These are phyloP conservation scores for Daldinia vernicosa DNA, from an alignment of 495 filamentous ascomycete species.

Conservation along the genomic window DNA sequence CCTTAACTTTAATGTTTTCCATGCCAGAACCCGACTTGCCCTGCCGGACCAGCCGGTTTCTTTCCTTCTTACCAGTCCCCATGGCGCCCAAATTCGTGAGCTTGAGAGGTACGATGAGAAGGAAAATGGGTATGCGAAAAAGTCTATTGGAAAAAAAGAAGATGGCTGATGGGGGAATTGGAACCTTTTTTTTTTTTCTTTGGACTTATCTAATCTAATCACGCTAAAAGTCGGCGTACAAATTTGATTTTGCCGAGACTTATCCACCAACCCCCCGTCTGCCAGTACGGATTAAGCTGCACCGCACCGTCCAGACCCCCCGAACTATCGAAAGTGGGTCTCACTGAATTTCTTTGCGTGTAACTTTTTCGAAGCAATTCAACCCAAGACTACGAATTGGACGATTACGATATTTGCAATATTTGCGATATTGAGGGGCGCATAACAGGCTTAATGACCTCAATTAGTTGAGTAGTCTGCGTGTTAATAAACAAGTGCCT, in stretches of 20 bases:
- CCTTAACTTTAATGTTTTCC: conserved; percentile 89
- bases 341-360: conserved; percentile 21
- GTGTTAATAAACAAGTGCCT: conserved; percentile 10
- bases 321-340: conserved; percentile 23
- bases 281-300: background rate
- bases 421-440: conserved; percentile 9
- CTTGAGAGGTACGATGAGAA: conserved; percentile 29
- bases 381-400: conserved; percentile 1
- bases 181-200: conserved; percentile 35
- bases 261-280: background rate
- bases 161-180: conserved; percentile 34
- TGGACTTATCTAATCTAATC: background rate
- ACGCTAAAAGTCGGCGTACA: background rate
- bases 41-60: conserved; percentile 75
- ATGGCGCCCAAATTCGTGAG: conserved; percentile 59
- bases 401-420: background rate
- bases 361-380: conserved; percentile 21
- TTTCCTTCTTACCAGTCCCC: conserved; percentile 97
- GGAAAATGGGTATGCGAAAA: conserved; percentile 14
- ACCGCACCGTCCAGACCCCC: background rate
- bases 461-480: background rate
- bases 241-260: conserved; percentile 11
- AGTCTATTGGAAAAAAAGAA: conserved; percentile 16
- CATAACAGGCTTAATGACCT: background rate
- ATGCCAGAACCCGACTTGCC: conserved; percentile 85